These are phyloP conservation scores for Arabis alpina DNA, from an alignment of 345 rosid species.

Conservation along the genomic window DNA sequence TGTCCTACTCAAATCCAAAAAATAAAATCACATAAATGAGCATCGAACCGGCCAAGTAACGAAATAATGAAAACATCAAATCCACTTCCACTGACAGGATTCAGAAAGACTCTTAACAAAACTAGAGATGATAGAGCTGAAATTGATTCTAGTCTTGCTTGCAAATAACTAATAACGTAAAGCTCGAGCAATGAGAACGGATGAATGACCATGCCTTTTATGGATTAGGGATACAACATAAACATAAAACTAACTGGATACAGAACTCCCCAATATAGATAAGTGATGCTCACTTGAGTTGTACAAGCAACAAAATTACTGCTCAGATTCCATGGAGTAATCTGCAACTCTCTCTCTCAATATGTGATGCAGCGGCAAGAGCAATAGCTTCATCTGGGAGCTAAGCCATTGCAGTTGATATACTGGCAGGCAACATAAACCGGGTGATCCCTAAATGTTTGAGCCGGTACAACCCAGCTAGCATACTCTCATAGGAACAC, in stretches of 20 bases:
- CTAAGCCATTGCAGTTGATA: conserved; percentile 86
- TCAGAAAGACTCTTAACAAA: conserved; percentile 9
- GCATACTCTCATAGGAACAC: conserved; percentile 97
- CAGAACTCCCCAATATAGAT: conserved; percentile 17
- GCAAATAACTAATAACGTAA: too few relatives aligned
- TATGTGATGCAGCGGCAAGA: conserved; percentile 96
- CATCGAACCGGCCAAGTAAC: conserved; percentile 8
- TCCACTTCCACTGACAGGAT: conserved; percentile 4
- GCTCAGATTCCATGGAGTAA: conserved; percentile 96
- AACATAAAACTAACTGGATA: not conserved
- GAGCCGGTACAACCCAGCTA: conserved; percentile 86
- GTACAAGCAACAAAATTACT: conserved; percentile 94
- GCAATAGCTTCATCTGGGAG: conserved; percentile 95
- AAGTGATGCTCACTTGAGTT: conserved; percentile 64
- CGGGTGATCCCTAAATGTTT: conserved; percentile 90
- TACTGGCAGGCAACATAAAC: conserved; percentile 70
- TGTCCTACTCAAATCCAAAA: conserved; percentile 65
- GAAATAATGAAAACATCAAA: conserved; percentile 11
- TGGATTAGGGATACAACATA: not conserved
- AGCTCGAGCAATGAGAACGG: too few relatives aligned
- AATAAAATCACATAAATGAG: conserved; percentile 28
- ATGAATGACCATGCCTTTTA: too few relatives aligned
- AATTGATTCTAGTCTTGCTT: conserved; percentile 36
- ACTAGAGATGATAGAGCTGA: conserved; percentile 17
- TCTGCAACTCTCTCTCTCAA: conserved; percentile 95